Evolutionary conservation across 2,329 filamentous ascomycete species (phyloP).

Genomic region (Penicillium sp.): DNA sequence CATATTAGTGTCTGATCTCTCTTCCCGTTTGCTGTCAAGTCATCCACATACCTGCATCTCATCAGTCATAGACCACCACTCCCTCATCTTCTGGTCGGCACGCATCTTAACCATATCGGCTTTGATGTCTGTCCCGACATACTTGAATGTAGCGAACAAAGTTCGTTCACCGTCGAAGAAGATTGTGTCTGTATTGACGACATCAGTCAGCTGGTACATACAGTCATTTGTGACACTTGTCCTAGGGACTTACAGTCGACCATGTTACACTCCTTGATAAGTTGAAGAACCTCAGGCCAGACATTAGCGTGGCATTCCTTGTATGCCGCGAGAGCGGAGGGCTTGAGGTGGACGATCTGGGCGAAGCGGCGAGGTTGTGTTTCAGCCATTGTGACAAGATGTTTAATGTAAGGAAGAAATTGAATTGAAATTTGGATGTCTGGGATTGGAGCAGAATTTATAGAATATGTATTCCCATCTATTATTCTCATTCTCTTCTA

Average conservation of each 20-base stretch:
- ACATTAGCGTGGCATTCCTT: constrained; percentile 71
- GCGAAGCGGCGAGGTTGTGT: constrained; percentile 52
- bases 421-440: background rate
- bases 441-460: background rate
- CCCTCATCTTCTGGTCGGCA: constrained; percentile 67
- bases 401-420: background rate
- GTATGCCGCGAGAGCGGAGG: constrained; percentile 65
- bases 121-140: constrained; percentile 69
- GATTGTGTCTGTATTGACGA: constrained; percentile 55
- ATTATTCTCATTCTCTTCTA: background rate
- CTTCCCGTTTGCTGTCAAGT: background rate
- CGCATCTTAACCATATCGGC: constrained; percentile 75
- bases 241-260: constrained; percentile 59
- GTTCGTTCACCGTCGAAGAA: constrained; percentile 69
- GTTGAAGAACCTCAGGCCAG: constrained; percentile 74
- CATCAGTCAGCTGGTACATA: background rate
- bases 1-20: constrained; percentile 5
- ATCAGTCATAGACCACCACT: constrained; percentile 83
- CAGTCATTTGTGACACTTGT: background rate
- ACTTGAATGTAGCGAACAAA: constrained; percentile 75
- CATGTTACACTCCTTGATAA: constrained; percentile 74
- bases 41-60: constrained; percentile 58
- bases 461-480: background rate
- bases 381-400: constrained; percentile 19
- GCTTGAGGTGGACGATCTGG: constrained; percentile 71